These are phyloP conservation scores for Stenocarpella maydis DNA, from an alignment of 2,329 filamentous ascomycete genomes.

Conservation along the genomic window DNA sequence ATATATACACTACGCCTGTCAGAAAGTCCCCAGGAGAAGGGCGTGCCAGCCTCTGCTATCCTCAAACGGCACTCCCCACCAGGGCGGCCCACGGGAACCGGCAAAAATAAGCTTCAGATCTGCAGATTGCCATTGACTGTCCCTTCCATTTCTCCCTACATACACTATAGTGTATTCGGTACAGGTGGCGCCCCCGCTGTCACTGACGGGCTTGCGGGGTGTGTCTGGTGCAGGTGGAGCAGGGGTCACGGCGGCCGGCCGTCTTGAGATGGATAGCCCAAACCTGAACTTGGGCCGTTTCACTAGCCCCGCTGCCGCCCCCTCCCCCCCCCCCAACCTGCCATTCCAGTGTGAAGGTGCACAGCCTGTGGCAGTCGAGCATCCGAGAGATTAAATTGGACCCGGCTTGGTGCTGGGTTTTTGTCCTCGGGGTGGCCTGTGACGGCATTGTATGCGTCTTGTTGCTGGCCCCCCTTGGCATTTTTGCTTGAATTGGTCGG, in stretches of 20 bases:
- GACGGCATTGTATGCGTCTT: constrained; percentile 4
- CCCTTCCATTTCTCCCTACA: neutral
- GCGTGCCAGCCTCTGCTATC: constrained; percentile 1
- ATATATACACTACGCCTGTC: too few species aligned
- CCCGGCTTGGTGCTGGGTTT: neutral
- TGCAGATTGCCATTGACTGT: constrained; percentile 18
- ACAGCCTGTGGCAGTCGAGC: constrained; percentile 30
- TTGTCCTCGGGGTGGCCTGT: neutral
- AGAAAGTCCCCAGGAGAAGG: too few species aligned
- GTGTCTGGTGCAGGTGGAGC: constrained; percentile 21
- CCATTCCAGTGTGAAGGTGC: constrained; percentile 11
- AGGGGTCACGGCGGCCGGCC: constrained; percentile 23
- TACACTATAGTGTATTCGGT: too few species aligned
- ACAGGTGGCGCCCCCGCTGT: constrained; percentile 18
- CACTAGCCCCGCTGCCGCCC: constrained; percentile 13
- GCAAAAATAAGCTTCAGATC: constrained; percentile 12
- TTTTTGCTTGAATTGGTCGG: constrained; percentile 36
- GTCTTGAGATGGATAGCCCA: constrained; percentile 32
- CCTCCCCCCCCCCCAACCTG: too few species aligned
- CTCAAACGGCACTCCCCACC: neutral
- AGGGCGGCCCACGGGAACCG: neutral
- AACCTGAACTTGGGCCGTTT: constrained; percentile 35
- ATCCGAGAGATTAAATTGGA: constrained; percentile 19
- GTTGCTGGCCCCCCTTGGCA: neutral
- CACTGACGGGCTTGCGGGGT: neutral